Evolutionary conservation across 2,329 filamentous ascomycete species (phyloP), one percentile per base, ranked within the genome.

Genomic region (Cercospora nicotianae): DNA sequence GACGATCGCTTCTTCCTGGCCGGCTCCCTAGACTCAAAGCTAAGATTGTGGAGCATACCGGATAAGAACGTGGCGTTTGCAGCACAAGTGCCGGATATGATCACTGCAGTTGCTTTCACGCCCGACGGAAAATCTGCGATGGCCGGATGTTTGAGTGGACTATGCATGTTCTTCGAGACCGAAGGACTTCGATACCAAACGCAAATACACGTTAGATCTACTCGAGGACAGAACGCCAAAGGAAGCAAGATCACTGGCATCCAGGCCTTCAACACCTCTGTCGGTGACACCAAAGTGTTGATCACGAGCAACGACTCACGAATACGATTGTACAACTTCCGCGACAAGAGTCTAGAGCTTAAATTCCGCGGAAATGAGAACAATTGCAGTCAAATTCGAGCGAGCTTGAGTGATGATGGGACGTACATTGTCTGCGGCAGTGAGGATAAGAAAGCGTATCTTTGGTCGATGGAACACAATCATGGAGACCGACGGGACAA

Each of bases 201-300:
- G 1, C 93, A 97, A 77, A 90, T 98, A 31, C 93, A 97, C 72
- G 94, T 97, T n/a, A 89, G 94, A 55, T 97, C 94, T 0, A 93
- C 93, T 0, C 87, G 94, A 67, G 94, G 95, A 2, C 94, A 93
- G 77, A 98, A 97, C 76, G 91, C 94, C 4, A 97, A 96, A 78
- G 94, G 94, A 5, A 97, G 93, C 82, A 99, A 99, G 78, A 97
- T 99, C 73, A 98, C 95, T 0, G 94, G 93, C 6, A 97, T 99
- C 63, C 89, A 94, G 75, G 91, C 93, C 0, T 89, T 90, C 71
- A 80, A 82, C 16, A 81, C 84, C 23, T 82, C 86, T 61, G 86
- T 86, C 39, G 87, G 87, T 0, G 90, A 94, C 63, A 86, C 92
- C 61, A 96, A 96, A 75, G 83, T 99, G 2, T 83, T 99, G 6